phyloP scores from a whole-genome alignment of 2,329 filamentous ascomycete species.

The Phialocephala sp. region DNA sequence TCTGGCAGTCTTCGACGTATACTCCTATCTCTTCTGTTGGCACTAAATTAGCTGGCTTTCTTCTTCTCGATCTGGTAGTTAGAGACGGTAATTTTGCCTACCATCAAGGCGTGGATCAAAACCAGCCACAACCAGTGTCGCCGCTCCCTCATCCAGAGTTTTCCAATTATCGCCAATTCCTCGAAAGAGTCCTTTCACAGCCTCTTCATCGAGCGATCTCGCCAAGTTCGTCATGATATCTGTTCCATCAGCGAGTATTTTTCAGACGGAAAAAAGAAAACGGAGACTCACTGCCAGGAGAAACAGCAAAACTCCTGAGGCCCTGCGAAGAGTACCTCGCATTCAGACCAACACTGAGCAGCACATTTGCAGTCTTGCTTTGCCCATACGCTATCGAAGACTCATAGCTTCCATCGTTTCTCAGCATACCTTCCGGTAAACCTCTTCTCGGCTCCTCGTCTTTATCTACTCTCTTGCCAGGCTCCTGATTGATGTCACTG shows the following conservation, averaged over 20 bases:
- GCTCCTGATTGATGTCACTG: constrained; percentile 27
- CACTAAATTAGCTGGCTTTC: neutral
- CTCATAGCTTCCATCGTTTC: constrained; percentile 28
- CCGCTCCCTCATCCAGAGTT: constrained; percentile 25
- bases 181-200: constrained; percentile 10
- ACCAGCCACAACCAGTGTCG: constrained; percentile 25
- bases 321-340: constrained; percentile 17
- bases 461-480: constrained; percentile 32
- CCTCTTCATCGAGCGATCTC: constrained; percentile 20
- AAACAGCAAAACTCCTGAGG: constrained; percentile 26
- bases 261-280: neutral
- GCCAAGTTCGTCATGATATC: constrained; percentile 27
- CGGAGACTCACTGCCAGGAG: constrained; percentile 31
- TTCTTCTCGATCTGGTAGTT: neutral
- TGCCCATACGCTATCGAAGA: constrained; percentile 48
- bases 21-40: constrained; percentile 22
- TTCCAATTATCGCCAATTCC: constrained; percentile 20
- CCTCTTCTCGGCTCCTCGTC: constrained; percentile 25
- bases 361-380: constrained; percentile 52
- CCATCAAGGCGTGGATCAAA: constrained; percentile 23
- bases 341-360: constrained; percentile 31
- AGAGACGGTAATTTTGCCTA: constrained; percentile 12
- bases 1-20: constrained; percentile 30
- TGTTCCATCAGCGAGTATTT: constrained; percentile 2
- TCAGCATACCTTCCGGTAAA: constrained; percentile 22